A percentile compares a stretch with the other conserved stretches of the same genome.
These are phyloP conservation scores for Takakia lepidozioides DNA, from an alignment of 225 moss, liverwort and hornwort genomes.

Conservation along the genomic window DNA sequence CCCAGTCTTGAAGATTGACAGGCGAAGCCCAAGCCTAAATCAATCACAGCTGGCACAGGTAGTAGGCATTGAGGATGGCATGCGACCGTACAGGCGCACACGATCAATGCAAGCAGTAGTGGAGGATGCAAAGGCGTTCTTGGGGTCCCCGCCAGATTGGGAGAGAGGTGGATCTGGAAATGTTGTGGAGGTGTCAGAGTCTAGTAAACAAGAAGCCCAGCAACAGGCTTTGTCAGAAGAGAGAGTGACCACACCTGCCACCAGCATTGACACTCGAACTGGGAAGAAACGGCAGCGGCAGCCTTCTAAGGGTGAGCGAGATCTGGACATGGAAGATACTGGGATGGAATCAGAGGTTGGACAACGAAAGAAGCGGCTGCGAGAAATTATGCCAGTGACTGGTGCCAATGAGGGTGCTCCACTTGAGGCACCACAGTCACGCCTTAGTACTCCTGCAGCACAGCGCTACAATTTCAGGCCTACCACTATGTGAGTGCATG, in stretches of 20 bases:
- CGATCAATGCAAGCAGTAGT: slow-evolving; percentile 49
- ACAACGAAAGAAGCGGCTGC: slow-evolving; percentile 68
- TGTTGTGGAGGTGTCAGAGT: slow-evolving; percentile 33
- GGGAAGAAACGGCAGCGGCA: slow-evolving; percentile 41
- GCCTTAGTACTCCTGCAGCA: slow-evolving; percentile 53
- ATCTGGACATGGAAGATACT: slow-evolving; percentile 29
- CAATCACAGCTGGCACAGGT: slow-evolving; percentile 79
- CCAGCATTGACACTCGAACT: slow-evolving; percentile 29
- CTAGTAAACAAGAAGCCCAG: slow-evolving; percentile 15
- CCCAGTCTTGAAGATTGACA: slow-evolving; percentile 17
- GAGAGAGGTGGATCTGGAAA: slow-evolving; percentile 13
- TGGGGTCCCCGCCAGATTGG: slow-evolving; percentile 14
- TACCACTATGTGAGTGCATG: slow-evolving; percentile 71
- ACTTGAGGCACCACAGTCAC: slow-evolving; percentile 45
- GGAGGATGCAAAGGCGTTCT: slow-evolving; percentile 48
- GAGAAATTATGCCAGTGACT: slow-evolving; percentile 58
- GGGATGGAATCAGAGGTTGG: slow-evolving; percentile 40
- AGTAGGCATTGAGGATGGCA: slow-evolving; percentile 31
- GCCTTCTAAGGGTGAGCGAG: slow-evolving; percentile 18
- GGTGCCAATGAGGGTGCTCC: slow-evolving; percentile 56
- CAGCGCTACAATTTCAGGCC: slow-evolving; percentile 91
- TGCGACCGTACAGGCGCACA: slow-evolving; percentile 43
- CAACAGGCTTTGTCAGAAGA: slow-evolving; percentile 13
- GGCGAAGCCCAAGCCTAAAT: slow-evolving; percentile 70
- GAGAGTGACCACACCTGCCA: slow-evolving; percentile 18